phyloP scores from a whole-genome alignment of 306 rosid genomes.

The Citrullus colocynthis region DNA sequence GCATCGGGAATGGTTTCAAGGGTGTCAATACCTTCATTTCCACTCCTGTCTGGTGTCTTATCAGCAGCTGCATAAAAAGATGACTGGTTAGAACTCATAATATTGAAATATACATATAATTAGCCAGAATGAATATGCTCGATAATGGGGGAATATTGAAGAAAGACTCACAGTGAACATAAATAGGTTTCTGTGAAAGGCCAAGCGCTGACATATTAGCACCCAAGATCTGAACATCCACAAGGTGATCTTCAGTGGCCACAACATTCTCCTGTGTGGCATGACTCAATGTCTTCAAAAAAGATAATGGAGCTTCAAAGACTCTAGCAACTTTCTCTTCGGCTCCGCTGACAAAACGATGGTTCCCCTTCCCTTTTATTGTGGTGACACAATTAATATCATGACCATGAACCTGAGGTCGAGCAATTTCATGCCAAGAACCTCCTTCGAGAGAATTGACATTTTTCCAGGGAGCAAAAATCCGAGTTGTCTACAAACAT shows the following conservation, averaged over 20 bases:
- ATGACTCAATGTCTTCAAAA: slow-evolving; percentile 74
- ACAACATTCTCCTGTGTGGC: slow-evolving; percentile 38
- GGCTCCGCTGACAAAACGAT: slow-evolving; percentile 88
- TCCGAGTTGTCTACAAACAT: slow-evolving; percentile 67
- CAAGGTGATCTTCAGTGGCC: slow-evolving; percentile 39
- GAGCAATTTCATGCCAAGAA: slow-evolving; percentile 81
- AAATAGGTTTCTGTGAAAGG: slow-evolving; percentile 89
- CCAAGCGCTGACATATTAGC: slow-evolving; percentile 99
- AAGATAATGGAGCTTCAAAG: slow-evolving; percentile 88
- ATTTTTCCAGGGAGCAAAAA: slow-evolving; percentile 72
- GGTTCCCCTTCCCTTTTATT: slow-evolving; percentile 69
- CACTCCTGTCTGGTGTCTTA: slow-evolving; percentile 32
- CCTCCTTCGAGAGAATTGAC: slow-evolving; percentile 31
- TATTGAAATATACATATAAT: background rate
- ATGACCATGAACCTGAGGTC: slow-evolving; percentile 97
- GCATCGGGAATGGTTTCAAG: slow-evolving; percentile 86
- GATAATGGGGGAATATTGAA: background rate
- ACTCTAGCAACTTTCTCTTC: slow-evolving; percentile 97
- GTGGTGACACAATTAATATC: slow-evolving; percentile 76
- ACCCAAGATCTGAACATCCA: slow-evolving; percentile 80
- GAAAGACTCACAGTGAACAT: slow-evolving; percentile 51
- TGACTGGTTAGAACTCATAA: slow-evolving; percentile 10
- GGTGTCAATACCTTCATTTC: slow-evolving; percentile 55
- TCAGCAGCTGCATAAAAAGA: slow-evolving; percentile 42
- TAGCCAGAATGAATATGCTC: background rate